A percentile compares a stretch with the other conserved stretches of the same genome.
These are phyloP conservation scores for Blastobotrys aristatus DNA, from an alignment of 1,139 yeast genomes.

Conservation along the genomic window DNA sequence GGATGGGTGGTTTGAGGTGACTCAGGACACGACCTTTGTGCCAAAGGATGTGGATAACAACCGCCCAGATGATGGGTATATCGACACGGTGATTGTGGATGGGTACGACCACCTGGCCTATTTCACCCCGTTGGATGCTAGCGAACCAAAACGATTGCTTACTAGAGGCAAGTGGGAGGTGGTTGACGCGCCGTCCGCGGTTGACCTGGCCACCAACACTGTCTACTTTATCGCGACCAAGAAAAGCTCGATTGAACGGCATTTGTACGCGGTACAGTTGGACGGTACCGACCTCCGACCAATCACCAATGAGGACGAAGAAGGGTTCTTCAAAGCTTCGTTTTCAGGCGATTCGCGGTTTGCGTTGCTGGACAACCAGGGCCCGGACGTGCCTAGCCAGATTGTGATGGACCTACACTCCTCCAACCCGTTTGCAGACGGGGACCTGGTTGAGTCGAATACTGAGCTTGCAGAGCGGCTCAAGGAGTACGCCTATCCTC, in stretches of 20 bases:
- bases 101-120: slow-evolving; percentile 66
- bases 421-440: slow-evolving; percentile 32
- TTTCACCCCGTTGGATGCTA: slow-evolving; percentile 47
- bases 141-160: slow-evolving; percentile 44
- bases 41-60: slow-evolving; percentile 50
- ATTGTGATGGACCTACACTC: slow-evolving; percentile 43
- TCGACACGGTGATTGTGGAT: slow-evolving; percentile 66
- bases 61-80: slow-evolving; percentile 50
- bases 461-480: slow-evolving; percentile 30
- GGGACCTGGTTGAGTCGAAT: slow-evolving; percentile 36
- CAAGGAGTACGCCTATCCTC: slow-evolving; percentile 49
- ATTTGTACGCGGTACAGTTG: slow-evolving; percentile 46
- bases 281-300: slow-evolving; percentile 42
- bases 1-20: slow-evolving; percentile 69
- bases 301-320: slow-evolving; percentile 50
- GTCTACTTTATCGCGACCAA: slow-evolving; percentile 64
- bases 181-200: slow-evolving; percentile 51
- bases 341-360: slow-evolving; percentile 57
- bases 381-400: slow-evolving; percentile 67
- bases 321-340: slow-evolving; percentile 65
- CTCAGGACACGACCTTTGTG: slow-evolving; percentile 63
- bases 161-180: slow-evolving; percentile 71
- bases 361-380: slow-evolving; percentile 49
- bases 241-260: slow-evolving; percentile 52
- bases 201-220: slow-evolving; percentile 45